phyloP scores from a whole-genome alignment of 768 basidiomycete genomes.

The Royoungia palumana region DNA sequence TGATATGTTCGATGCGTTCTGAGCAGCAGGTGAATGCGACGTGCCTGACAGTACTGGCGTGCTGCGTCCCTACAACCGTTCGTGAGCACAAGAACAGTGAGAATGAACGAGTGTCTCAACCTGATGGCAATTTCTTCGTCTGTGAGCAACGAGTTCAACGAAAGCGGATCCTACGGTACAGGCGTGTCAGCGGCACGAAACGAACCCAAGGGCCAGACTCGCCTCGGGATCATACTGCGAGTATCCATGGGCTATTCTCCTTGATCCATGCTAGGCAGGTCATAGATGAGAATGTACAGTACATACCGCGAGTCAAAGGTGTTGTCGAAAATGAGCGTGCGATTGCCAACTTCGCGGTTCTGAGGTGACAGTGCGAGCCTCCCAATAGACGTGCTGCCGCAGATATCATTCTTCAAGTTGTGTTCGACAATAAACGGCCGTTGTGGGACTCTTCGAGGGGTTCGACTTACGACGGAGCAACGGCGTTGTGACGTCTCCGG shows the following conservation, averaged over 20 bases:
- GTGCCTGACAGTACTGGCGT: conserved; percentile 72
- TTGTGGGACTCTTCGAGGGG: background rate
- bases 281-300: background rate
- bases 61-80: conserved; percentile 65
- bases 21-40: conserved; percentile 17
- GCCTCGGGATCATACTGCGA: conserved; percentile 21
- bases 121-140: conserved; percentile 90
- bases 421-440: background rate
- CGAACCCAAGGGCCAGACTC: conserved; percentile 2
- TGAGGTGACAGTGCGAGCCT: conserved; percentile 10
- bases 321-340: conserved; percentile 23
- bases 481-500: conserved; percentile 6
- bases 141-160: conserved; percentile 72
- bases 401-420: background rate
- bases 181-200: conserved; percentile 3
- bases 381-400: conserved; percentile 1
- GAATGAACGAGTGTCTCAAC: conserved; percentile 38
- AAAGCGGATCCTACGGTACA: conserved; percentile 72
- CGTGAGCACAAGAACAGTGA: background rate
- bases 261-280: background rate
- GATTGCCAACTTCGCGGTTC: background rate
- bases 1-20: background rate
- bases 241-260: conserved; percentile 16
- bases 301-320: conserved; percentile 17
- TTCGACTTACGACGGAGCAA: background rate